Evolutionary conservation across 2,329 filamentous ascomycete species (phyloP).

Genomic region (Colletotrichum destructivum): DNA sequence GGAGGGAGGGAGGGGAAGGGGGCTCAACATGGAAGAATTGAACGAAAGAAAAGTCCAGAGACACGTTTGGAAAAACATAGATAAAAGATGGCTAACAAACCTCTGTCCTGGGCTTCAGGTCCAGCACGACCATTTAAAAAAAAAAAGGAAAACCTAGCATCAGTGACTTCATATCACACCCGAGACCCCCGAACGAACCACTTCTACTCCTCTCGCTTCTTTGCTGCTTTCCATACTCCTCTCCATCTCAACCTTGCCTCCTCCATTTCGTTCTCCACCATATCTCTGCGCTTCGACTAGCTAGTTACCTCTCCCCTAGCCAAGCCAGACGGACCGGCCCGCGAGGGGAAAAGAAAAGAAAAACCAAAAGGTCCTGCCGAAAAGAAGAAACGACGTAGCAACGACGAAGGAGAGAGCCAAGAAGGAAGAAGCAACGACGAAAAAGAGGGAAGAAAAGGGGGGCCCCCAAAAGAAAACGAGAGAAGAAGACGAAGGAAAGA

Average conservation of each 20-base stretch:
- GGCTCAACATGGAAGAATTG: conserved; percentile 8
- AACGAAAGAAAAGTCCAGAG: conserved; percentile 14
- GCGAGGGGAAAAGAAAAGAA: conserved; percentile 2
- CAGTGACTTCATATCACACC: conserved; percentile 38
- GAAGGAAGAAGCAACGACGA: not conserved
- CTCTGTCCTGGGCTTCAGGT: conserved; percentile 16
- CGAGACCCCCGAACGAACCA: conserved; percentile 39
- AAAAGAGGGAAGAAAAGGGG: conserved; percentile 1
- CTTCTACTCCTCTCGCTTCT: conserved; percentile 38
- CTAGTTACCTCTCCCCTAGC: conserved; percentile 23
- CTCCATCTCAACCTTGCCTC: conserved; percentile 15
- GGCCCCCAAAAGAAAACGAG: not conserved
- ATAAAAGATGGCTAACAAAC: conserved; percentile 43
- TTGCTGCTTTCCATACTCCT: conserved; percentile 19
- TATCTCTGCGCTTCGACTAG: conserved; percentile 19
- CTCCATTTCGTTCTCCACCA: conserved; percentile 37
- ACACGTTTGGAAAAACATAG: conserved; percentile 26
- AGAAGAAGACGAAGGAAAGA: conserved; percentile 1
- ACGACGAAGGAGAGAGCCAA: not conserved
- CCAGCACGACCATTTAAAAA: not conserved
- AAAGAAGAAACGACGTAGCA: conserved; percentile 17
- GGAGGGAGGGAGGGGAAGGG: conserved; percentile 13
- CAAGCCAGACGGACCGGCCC: conserved; percentile 39
- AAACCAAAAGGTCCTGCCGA: conserved; percentile 12
- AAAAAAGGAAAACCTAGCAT: conserved; percentile 10